Conservation (phyloP, 2,329 filamentous ascomycete species). For the Colletotrichum sp. region DNA sequence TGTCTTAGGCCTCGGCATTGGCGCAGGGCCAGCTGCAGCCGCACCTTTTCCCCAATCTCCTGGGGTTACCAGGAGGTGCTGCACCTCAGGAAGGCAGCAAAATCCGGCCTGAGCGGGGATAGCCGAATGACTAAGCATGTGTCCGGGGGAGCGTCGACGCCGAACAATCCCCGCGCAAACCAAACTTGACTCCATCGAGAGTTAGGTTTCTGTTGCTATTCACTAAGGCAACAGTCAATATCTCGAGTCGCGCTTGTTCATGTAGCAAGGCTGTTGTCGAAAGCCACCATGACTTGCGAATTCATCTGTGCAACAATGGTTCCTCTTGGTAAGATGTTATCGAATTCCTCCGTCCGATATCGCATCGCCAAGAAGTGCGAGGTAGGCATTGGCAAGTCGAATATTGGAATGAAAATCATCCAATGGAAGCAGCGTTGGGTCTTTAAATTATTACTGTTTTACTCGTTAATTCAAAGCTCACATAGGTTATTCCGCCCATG, state of each 20-base stretch:
- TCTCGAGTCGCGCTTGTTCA: background rate
- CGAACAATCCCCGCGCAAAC: background rate
- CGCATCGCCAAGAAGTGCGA: background rate
- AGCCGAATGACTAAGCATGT: constrained; percentile 5
- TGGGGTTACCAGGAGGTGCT: background rate
- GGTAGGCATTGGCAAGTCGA: background rate
- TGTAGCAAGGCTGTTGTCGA: background rate
- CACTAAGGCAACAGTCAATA: background rate
- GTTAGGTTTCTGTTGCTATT: background rate
- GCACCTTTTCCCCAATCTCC: background rate
- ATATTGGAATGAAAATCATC: background rate
- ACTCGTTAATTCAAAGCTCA: background rate
- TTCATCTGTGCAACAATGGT: background rate
- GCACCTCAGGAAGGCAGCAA: background rate
- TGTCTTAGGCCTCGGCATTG: constrained; percentile 21
- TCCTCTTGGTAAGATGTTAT: background rate
- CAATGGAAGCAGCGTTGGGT: background rate
- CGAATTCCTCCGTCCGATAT: background rate
- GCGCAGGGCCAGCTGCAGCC: constrained; percentile 11
- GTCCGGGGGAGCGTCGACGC: background rate
- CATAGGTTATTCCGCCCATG: background rate
- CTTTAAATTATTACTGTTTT: background rate
- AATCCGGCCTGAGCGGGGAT: background rate
- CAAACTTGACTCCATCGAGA: background rate
- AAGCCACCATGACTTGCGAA: background rate